These are phyloP conservation scores for Penicillium turbatum DNA, from an alignment of 495 filamentous ascomycete species.

Conservation along the genomic window DNA sequence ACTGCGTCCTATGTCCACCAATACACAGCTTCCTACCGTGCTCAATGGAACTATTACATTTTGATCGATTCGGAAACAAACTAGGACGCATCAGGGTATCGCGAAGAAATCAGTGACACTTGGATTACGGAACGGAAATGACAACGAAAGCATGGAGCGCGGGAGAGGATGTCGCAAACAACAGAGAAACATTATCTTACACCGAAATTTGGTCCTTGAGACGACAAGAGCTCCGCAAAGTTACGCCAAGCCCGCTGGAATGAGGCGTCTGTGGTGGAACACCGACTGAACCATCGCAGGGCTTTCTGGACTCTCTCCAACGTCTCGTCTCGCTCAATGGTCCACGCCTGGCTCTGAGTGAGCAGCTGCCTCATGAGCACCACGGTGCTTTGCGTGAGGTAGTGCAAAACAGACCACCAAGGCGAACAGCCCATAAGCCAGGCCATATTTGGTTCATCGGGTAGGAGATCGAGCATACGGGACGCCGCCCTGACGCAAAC, in stretches of 20 bases:
- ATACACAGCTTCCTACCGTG: not conserved
- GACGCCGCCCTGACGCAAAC: conserved; percentile 48
- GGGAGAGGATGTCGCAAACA: not conserved
- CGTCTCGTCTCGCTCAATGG: not conserved
- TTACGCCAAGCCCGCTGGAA: not conserved
- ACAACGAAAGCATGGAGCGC: not conserved
- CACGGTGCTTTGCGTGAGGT: conserved; percentile 48
- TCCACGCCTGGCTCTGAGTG: conserved; percentile 11
- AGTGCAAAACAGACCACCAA: conserved; percentile 58
- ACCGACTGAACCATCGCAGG: not conserved
- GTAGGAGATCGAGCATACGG: conserved; percentile 47
- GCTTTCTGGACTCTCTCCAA: not conserved
- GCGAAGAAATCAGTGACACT: not conserved
- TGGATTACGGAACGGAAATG: not conserved
- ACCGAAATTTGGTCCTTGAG: not conserved
- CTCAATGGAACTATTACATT: not conserved
- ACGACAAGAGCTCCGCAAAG: conserved; percentile 6
- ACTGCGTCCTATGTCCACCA: not conserved
- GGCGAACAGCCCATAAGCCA: conserved; percentile 45
- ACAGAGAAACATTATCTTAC: not conserved
- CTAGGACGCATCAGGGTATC: not conserved
- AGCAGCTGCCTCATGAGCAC: conserved; percentile 43
- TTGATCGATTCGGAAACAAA: not conserved
- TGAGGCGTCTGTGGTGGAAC: not conserved
- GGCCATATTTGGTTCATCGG: conserved; percentile 26